A percentile compares a stretch with the other conserved stretches of the same genome.
Evolutionary conservation across 2,329 filamentous ascomycete species (phyloP).

Genomic region (Arthroderma sp.): DNA sequence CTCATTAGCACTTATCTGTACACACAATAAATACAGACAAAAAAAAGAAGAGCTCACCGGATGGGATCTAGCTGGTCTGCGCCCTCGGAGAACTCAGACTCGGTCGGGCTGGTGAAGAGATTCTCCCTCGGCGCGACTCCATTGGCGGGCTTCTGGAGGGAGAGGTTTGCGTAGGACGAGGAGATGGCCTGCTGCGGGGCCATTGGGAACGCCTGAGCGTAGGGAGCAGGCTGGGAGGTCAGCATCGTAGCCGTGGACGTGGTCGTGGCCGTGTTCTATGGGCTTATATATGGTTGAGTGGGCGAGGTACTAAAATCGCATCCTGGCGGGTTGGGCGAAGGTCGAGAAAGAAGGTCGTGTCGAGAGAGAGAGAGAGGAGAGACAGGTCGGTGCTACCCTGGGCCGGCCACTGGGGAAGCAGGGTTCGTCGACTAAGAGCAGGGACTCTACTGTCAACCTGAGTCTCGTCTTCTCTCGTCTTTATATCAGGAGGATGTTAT

Average conservation of each 20-base stretch:
- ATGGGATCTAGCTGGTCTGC: conserved; percentile 62
- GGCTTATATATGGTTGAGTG: no score
- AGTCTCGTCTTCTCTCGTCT: no score
- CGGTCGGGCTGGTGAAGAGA: conserved; percentile 66
- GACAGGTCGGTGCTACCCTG: no score
- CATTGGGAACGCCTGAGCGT: conserved; percentile 2
- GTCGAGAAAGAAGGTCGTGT: no score
- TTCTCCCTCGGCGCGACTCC: not conserved
- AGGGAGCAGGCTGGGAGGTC: conserved; percentile 9
- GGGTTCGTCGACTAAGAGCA: not conserved
- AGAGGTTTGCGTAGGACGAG: not conserved
- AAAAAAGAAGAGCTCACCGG: conserved; percentile 41
- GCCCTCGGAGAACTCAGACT: conserved; percentile 78
- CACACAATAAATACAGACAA: not conserved
- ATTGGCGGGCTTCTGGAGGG: conserved; percentile 7
- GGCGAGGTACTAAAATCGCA: no score
- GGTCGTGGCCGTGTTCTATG: no score
- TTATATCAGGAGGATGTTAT: no score
- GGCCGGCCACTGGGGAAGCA: no score
- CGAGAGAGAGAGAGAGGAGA: no score
- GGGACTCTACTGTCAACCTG: no score
- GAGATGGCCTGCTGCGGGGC: not conserved
- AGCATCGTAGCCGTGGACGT: conserved; percentile 4
- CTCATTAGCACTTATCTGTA: not conserved
- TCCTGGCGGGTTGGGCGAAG: no score